Base-by-base conservation (phyloP, 352 stramenopile genomes). In the Phytophthora tubulina region DNA sequence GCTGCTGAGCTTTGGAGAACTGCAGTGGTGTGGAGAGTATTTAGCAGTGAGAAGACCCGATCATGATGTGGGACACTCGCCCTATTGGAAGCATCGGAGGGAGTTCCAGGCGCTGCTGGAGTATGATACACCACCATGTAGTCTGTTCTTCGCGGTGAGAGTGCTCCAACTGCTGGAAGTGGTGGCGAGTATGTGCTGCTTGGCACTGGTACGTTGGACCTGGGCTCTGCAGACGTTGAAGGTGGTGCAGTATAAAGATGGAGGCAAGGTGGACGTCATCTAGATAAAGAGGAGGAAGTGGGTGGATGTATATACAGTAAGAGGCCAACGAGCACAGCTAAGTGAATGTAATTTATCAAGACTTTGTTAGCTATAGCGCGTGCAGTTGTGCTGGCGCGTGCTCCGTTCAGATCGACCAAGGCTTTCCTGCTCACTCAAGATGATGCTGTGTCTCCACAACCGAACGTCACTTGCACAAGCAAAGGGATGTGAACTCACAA, bases 1-100 rank as follows among this genome's bases (percentile, higher is more conserved):
- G n/a, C 31, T 78, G 33, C 63, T 84, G 32, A 85, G 72, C 39
- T 73, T 85, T 36, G 59, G 63, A 33, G 80, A 88, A 64, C 62
- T 84, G 44, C 76, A 85, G 67, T 88, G 80, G 80, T 88, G 80
- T 51, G 80, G 80, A 8, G 72, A 78, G 35, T 85, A 88, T 41
- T 63, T 87, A 38, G 53, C 52, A 0, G 46, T 36, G 3, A 60
- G 56, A 62, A 51, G 60, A 13, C 31, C 42, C 0, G 71, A 76
- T 6, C 54, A 77, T 36, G 66, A 73, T 42, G 73, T 76, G 38
- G 70, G 64, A 14, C 65, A 76, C 32, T 85, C 80, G 44, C 78
- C 80, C 1, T 82, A 80, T 53, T 79, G 72, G 57, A 70, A 76
- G 32, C 76, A 82, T 66, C 53, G 72, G 21, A 65, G 54, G 4